Evolutionary conservation across 2,329 filamentous ascomycete genomes (phyloP), one percentile per base, ranked within the genome.

Genomic region (Botryosphaeria dothidea): DNA sequence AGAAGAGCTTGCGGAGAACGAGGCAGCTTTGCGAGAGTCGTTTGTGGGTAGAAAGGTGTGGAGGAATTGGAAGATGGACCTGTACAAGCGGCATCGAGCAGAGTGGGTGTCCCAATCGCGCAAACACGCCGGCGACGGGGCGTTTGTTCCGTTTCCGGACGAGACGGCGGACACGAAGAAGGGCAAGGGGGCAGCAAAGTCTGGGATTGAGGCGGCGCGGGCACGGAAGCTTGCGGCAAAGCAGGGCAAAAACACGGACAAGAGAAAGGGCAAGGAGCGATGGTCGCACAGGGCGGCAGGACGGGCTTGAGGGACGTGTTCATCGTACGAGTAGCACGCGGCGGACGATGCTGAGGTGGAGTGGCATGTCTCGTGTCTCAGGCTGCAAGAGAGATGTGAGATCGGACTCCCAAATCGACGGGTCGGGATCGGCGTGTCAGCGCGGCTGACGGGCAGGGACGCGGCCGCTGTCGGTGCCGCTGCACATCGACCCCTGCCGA

Each of bases 1-100:
- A 2, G 82, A 86, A 68, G 86, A 90, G 69, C 79, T 92, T 9
- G 78, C 82, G 0, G 79, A 83, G 62, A 83, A 86, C 64, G 89
- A 91, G 72, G 75, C 80, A n/a, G 71, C 78, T 0, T 75, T 92
- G 19, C 83, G 89, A n/a, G 87, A 90, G 65, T 88, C 85, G 1
- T 85, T 84, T 38, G 82, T 87, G 23, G 90, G 90, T 1, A 80
- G 89, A 36, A 87, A 86, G 3, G 88, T 92, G 11, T 91, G 89
- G 88, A 83, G 87, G 68, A 92, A 91, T 71, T 92, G 90, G 89
- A 84, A 82, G 38, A 89, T 92, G 85, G 90, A 92, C 75, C 76
- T 90, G 5, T 92, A 89, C 76, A 89, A 88, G 72, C 81, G 88
- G 29, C 80, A 83, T 61, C 80, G 86, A 45, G 81, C 79, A 5